Conservation (phyloP, 176 grass and related monocot genomes). For the Areca catechu region DNA sequence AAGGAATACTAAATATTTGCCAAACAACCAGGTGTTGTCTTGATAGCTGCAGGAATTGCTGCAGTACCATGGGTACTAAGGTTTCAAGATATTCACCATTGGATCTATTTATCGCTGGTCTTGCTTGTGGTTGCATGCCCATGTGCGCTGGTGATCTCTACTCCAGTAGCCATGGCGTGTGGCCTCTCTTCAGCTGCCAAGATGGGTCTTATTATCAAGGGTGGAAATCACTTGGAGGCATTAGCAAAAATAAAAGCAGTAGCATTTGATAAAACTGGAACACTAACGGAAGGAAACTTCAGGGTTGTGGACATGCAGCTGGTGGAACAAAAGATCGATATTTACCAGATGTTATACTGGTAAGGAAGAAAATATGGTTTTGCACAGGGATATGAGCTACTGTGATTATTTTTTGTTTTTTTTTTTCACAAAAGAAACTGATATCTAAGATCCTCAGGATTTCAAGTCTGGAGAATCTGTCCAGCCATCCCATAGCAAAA, state of each 20-base stretch:
- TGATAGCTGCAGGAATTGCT: constrained; percentile 5
- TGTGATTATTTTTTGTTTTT: too few relatives aligned
- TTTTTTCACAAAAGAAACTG: too few relatives aligned
- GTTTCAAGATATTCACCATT: neutral
- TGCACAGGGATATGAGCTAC: too few relatives aligned
- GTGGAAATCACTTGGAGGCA: constrained; percentile 7
- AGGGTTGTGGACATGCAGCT: neutral
- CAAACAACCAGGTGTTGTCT: neutral
- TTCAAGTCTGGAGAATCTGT: constrained; percentile 9
- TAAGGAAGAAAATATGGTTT: neutral
- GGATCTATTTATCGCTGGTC: constrained; percentile 6
- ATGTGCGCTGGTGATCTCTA: constrained; percentile 8
- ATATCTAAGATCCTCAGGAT: neutral
- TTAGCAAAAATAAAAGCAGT: constrained; percentile 10
- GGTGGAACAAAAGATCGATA: neutral
- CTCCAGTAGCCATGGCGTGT: constrained; percentile 6
- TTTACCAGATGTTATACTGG: neutral
- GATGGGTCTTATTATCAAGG: constrained; percentile 9
- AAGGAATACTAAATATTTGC: too few relatives aligned
- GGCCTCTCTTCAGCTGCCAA: constrained; percentile 14
- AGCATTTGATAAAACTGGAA: constrained; percentile 12
- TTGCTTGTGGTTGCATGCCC: constrained; percentile 10
- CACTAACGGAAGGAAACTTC: constrained; percentile 9
- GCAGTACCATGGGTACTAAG: constrained; percentile 3
- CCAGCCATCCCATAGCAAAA: constrained; percentile 10